These are phyloP conservation scores for Lagenaria siceraria DNA, from an alignment of 306 rosid species.

Conservation along the genomic window DNA sequence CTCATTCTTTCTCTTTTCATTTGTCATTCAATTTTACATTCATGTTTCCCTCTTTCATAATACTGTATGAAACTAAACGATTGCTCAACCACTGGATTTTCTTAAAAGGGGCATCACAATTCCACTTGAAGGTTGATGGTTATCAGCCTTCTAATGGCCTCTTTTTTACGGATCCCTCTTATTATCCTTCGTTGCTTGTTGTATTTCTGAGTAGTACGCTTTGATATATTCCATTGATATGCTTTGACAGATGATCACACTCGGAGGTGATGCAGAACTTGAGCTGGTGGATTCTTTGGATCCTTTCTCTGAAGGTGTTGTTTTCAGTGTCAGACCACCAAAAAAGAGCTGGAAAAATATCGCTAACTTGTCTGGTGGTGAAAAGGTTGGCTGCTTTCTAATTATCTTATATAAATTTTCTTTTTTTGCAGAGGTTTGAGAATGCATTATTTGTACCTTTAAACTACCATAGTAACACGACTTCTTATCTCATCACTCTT, in stretches of 20 bases:
- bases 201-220: not conserved
- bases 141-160: not conserved
- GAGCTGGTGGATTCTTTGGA: slow-evolving; percentile 96
- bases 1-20: not conserved
- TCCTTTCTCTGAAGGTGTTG: slow-evolving; percentile 98
- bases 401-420: not conserved
- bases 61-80: not conserved
- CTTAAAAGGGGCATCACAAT: not conserved
- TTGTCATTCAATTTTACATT: not conserved
- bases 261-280: slow-evolving; percentile 98
- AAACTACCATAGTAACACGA: not conserved
- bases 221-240: not conserved
- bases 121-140: not conserved
- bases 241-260: slow-evolving; percentile 75
- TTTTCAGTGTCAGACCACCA: slow-evolving; percentile 95
- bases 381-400: slow-evolving; percentile 45
- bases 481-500: not conserved
- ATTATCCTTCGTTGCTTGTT: not conserved
- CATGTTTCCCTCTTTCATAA: not conserved
- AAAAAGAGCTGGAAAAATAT: slow-evolving; percentile 99
- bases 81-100: not conserved
- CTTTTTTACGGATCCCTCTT: not conserved
- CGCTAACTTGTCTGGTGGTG: slow-evolving; percentile 96
- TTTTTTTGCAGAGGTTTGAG: not conserved
- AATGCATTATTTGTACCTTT: not conserved